Percentiles rank a stretch among this genome's conserved stretches.
phyloP scores from a whole-genome alignment of 176 grass and related monocot genomes.

The Avena sativa region DNA sequence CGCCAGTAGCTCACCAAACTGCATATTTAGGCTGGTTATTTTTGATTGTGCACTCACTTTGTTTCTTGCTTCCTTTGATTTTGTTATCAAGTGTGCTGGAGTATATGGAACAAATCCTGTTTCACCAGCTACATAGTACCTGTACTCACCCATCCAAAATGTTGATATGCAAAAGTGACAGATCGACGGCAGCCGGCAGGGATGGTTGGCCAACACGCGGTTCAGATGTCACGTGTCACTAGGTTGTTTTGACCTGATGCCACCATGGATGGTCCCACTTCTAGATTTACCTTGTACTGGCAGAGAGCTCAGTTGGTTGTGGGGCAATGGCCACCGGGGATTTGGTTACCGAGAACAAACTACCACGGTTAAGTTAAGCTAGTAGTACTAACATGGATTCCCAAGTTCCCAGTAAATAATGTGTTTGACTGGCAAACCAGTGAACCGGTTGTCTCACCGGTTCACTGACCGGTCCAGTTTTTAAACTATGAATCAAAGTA shows the following conservation, averaged over 20 bases:
- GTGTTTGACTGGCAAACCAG: too few species aligned
- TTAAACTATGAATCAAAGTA: too few species aligned
- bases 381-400: too few species aligned
- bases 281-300: background rate
- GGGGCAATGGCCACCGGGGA: too few species aligned
- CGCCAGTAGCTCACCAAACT: slow-evolving; percentile 49
- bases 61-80: background rate
- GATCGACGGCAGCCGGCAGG: background rate
- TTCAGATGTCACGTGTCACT: background rate
- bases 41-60: background rate
- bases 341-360: too few species aligned
- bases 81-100: background rate
- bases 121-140: background rate
- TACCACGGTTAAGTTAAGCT: too few species aligned
- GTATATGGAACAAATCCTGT: background rate
- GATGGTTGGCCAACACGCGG: slow-evolving; percentile 35
- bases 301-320: too few species aligned
- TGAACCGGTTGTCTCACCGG: too few species aligned
- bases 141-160: background rate
- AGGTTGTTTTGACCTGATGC: background rate
- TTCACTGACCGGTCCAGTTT: too few species aligned
- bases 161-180: background rate
- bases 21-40: background rate
- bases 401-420: too few species aligned
- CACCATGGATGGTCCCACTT: background rate